Evolutionary conservation across 441 rosid species (phyloP).

Genomic region (Arabidopsis hybrid): DNA sequence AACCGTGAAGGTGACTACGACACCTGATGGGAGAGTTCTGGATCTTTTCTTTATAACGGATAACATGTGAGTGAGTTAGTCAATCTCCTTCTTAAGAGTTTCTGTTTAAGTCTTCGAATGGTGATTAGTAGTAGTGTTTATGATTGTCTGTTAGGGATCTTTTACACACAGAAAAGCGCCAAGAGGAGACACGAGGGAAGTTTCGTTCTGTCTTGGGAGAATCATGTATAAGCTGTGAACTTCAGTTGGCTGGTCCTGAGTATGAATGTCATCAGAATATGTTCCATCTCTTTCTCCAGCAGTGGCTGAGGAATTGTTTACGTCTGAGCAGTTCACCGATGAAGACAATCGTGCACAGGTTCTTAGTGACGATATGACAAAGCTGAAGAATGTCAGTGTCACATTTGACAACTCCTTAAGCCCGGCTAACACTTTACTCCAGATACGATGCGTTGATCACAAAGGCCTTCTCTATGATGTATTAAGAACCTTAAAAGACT

Average conservation of each 20-base stretch:
- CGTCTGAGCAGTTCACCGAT: slow-evolving; percentile 54
- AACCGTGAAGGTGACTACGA: slow-evolving; percentile 82
- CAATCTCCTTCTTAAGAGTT: background rate
- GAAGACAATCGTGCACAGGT: slow-evolving; percentile 60
- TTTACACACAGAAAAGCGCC: slow-evolving; percentile 66
- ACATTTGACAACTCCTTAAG: slow-evolving; percentile 73
- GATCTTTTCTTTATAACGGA: slow-evolving; percentile 90
- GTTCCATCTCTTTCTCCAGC: slow-evolving; percentile 63
- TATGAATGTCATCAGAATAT: slow-evolving; percentile 63
- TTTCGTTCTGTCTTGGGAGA: slow-evolving; percentile 73
- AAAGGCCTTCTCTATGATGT: slow-evolving; percentile 84
- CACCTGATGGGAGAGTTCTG: slow-evolving; percentile 81
- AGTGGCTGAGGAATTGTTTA: slow-evolving; percentile 68
- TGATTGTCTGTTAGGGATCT: slow-evolving; percentile 59
- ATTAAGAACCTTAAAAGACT: slow-evolving; percentile 84
- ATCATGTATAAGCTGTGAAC: slow-evolving; percentile 80
- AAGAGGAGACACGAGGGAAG: slow-evolving; percentile 62
- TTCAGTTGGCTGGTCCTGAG: slow-evolving; percentile 71
- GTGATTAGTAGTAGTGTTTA: background rate
- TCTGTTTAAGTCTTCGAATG: background rate
- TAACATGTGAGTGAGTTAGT: slow-evolving; percentile 62
- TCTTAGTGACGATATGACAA: slow-evolving; percentile 69
- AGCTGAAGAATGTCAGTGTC: slow-evolving; percentile 59
- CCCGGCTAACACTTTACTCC: slow-evolving; percentile 82
- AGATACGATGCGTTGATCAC: slow-evolving; percentile 71